Evolutionary conservation across 2,329 filamentous ascomycete species (phyloP), one percentile per base, ranked within the genome.

Genomic region (Plenodomus lindquistii): DNA sequence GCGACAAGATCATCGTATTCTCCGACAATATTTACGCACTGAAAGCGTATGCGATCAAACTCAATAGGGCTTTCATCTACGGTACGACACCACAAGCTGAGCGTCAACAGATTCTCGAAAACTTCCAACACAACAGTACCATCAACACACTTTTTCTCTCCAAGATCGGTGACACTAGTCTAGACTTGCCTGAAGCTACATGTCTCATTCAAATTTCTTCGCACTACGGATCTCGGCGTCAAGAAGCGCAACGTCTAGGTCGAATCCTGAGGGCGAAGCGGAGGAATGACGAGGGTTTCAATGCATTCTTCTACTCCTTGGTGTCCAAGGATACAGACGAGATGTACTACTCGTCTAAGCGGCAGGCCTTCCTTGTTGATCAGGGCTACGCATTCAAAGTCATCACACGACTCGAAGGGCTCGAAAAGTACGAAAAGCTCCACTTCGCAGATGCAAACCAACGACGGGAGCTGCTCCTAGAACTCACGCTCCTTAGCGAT

Each of bases 311-410:
- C 78, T 99, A 99, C 75, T 96, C 91, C 0, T 82, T 99, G 1
- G 94, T 99, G 3, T 96, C 90, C 5, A 97, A 97, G 71, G 94
- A 99, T 69, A 99, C 94, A 0, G 87, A 92, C 53, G 94, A 99
- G 72, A 97, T 99, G 93, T 94, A 86, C 69, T 99, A 96, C 72
- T 97, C 93, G 0, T 92, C 91, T 3, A 97, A 97, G 73, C 84
- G 94, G 9, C 94, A 99, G 73, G 93, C 94, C 1, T 99, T 99
- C 77, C 80, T 99, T 1, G 92, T 99, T 18, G 94, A 99, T 59
- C 94, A 99, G 73, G 94, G 94, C 9, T 99, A 99, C 70, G 93
- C 94, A 0, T 99, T 99, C 81, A 97, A 97, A 71, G 93, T 97
- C 54, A 99, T 99, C 70, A 99, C 94, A 0, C 91, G 96, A 66